phyloP scores from a whole-genome alignment of 169 alveolate species.

The Neospora caninum region DNA sequence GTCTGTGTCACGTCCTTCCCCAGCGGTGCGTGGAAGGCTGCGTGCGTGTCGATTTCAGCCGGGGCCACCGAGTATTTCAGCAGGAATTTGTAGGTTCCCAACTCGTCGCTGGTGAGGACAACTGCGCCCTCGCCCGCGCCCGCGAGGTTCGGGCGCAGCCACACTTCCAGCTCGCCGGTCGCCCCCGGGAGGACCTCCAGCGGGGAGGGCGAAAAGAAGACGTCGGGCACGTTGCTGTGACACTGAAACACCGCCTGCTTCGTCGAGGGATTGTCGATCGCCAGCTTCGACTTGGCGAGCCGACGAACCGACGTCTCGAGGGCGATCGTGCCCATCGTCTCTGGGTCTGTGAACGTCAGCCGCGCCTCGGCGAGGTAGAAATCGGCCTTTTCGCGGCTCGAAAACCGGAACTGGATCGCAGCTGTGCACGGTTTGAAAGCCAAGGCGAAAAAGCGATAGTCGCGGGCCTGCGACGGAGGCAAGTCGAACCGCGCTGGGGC shows the following conservation, averaged over 20 bases:
- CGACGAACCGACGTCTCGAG: slow-evolving; percentile 55
- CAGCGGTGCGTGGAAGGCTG: slow-evolving; percentile 65
- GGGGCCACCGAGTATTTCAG: slow-evolving; percentile 41
- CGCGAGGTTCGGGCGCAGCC: slow-evolving; percentile 52
- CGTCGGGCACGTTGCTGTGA: slow-evolving; percentile 52
- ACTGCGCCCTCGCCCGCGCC: slow-evolving; percentile 55
- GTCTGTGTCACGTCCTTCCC: slow-evolving; percentile 50
- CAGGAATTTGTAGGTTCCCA: slow-evolving; percentile 55
- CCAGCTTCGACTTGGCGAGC: slow-evolving; percentile 35
- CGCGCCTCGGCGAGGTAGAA: slow-evolving; percentile 52
- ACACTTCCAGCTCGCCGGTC: slow-evolving; percentile 47
- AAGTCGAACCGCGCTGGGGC: slow-evolving; percentile 61
- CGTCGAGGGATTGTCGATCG: slow-evolving; percentile 27
- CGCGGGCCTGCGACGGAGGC: slow-evolving; percentile 60
- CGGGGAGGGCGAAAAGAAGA: slow-evolving; percentile 53
- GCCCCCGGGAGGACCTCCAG: slow-evolving; percentile 47
- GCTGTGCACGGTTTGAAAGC: slow-evolving; percentile 53
- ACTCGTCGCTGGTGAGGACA: slow-evolving; percentile 51
- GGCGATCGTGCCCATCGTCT: slow-evolving; percentile 41
- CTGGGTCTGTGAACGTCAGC: slow-evolving; percentile 56
- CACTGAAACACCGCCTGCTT: slow-evolving; percentile 41
- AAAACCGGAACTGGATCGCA: slow-evolving; percentile 44
- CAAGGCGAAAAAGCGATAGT: slow-evolving; percentile 56
- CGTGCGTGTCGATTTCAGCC: slow-evolving; percentile 59
- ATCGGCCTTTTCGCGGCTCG: slow-evolving; percentile 51